A percentile compares a stretch with the other conserved stretches of the same genome.
phyloP scores from a whole-genome alignment of 345 rosid species.

The Punica granatum region DNA sequence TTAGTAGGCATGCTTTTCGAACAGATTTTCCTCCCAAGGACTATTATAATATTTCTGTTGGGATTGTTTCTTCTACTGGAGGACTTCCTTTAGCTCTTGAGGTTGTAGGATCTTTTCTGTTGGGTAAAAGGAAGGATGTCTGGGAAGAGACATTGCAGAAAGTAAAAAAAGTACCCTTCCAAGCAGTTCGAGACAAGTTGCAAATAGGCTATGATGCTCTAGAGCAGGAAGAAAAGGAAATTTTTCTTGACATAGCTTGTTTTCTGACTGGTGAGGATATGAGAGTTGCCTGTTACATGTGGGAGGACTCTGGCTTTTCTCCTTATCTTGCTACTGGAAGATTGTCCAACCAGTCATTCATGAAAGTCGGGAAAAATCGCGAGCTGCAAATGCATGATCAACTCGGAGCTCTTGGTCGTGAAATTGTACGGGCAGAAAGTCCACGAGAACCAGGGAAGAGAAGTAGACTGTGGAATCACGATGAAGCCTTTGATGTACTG shows the following conservation, averaged over 20 bases:
- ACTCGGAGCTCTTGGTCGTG: background rate
- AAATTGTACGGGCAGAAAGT: background rate
- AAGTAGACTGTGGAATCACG: background rate
- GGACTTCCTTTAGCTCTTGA: slow-evolving; percentile 4
- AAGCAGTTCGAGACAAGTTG: background rate
- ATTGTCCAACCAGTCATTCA: background rate
- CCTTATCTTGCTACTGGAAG: background rate
- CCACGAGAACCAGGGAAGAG: too few species aligned
- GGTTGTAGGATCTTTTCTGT: background rate
- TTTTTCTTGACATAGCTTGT: slow-evolving; percentile 6
- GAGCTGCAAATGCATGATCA: background rate
- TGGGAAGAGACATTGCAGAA: background rate
- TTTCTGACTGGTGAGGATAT: background rate
- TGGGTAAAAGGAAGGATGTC: background rate
- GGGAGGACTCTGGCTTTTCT: background rate
- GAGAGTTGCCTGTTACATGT: background rate
- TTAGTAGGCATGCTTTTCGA: slow-evolving; percentile 1
- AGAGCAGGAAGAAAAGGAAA: background rate
- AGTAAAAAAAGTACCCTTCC: background rate
- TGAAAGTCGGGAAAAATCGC: background rate
- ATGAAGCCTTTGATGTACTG: background rate
- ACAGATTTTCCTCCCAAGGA: background rate
- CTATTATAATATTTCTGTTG: background rate
- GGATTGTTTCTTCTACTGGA: background rate
- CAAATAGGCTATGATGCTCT: slow-evolving; percentile 3